Base-by-base conservation (phyloP, 768 basidiomycete genomes). In the Dictyophora rubrovolvata region DNA sequence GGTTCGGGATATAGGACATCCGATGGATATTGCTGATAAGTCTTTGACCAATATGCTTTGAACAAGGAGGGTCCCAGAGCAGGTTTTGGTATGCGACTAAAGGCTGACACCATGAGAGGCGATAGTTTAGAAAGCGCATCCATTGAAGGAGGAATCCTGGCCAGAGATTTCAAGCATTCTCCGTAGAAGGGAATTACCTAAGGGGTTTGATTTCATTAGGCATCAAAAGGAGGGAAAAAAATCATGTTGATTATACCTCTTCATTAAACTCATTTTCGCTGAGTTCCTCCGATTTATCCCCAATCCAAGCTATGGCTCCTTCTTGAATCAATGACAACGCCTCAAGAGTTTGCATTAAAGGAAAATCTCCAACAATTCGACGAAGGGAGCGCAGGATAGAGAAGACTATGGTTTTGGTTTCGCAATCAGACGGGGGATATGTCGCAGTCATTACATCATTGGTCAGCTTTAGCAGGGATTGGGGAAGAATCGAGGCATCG, bases 171-270 rank as follows among this genome's bases (percentile, higher is more conserved):
- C 47, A 87, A 65, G 36, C 78, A 69, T 12, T 77, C 81, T 65
- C 86, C 77, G 63, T 89, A 91, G 54, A 89, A 65, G 0, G 81
- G 77, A 14, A 86, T 66, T 59, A 86, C 75, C 84, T 86, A 61
- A n/a, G 53, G 42, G 28, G 54, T 7, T 28, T 42, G n/a, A 52
- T 28, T 33, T n/a, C 18, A 35, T 23, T 22, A 20, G 28, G 11
- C 10, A 53, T 53, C 5, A 34, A n/a, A 34, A n/a, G 12, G 37
- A 64, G 33, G 63, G 6, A 53, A 46, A 9, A 33, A 5, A n/a
- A 14, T 42, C 73, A 79, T 56, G 7, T 2, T 28, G 28, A 28
- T 7, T 7, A 28, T 63, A 85, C 83, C 67, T 87, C 84, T 62
- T 80, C 74, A 17, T 71, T 70, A 59, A 87, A 79, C 54, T 86